Evolutionary conservation across 345 rosid genomes (phyloP).

Genomic region (Linum lewisii): DNA sequence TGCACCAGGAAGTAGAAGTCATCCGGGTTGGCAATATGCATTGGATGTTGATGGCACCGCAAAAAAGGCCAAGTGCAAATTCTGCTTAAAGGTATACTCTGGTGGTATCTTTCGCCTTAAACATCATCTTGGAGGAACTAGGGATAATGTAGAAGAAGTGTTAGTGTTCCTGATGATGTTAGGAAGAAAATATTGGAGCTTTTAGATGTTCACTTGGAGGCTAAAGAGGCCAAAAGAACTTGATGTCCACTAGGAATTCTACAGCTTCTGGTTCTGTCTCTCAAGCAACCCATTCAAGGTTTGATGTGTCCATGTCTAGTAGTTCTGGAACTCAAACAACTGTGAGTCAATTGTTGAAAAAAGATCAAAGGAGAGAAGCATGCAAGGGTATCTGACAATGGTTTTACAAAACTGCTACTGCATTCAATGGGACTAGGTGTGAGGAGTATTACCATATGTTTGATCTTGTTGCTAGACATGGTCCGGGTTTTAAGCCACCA

Average conservation of each 20-base stretch:
- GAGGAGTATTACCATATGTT: neutral
- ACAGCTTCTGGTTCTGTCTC: neutral
- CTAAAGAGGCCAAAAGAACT: neutral
- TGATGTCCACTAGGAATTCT: neutral
- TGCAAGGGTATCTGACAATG: neutral
- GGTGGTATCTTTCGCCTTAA: neutral
- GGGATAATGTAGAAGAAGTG: neutral
- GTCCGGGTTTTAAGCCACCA: neutral
- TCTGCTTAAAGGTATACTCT: neutral
- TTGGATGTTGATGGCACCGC: neutral
- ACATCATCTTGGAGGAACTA: neutral
- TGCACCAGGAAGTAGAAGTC: neutral
- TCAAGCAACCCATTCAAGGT: neutral
- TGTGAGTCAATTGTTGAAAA: neutral
- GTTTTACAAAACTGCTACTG: neutral
- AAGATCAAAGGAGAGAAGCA: neutral
- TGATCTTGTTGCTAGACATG: neutral
- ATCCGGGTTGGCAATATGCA: neutral
- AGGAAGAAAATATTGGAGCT: neutral
- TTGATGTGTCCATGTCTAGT: no score
- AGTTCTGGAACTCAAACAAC: neutral
- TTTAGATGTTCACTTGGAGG: neutral
- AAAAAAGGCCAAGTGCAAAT: no score
- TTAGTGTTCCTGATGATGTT: neutral
- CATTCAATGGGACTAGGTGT: conserved; percentile 3